These are phyloP conservation scores for Hygrocybe punicea DNA, from an alignment of 768 basidiomycete species.

Conservation along the genomic window DNA sequence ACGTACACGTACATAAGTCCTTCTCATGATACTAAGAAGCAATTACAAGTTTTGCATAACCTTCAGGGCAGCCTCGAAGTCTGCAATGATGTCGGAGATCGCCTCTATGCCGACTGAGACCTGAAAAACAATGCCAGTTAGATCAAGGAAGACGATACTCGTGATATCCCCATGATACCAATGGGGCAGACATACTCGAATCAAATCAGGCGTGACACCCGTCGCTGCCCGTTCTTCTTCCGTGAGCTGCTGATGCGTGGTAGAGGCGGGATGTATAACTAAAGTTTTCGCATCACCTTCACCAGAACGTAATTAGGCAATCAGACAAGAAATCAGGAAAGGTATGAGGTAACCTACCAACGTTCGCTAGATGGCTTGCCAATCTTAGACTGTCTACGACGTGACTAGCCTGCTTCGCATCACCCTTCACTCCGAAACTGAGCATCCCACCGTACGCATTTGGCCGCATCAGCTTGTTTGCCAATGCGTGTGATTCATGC, in stretches of 20 bases:
- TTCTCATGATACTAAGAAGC: too few relatives aligned
- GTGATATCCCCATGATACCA: not conserved
- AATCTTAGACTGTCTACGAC: constrained; percentile 70
- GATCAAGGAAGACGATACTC: not conserved
- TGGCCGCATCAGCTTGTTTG: constrained; percentile 52
- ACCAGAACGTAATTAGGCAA: not conserved
- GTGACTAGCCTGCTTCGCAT: constrained; percentile 34
- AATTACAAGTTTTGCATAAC: not conserved
- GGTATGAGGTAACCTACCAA: constrained; percentile 45
- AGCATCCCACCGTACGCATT: constrained; percentile 68
- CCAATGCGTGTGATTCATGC: constrained; percentile 60
- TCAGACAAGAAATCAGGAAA: not conserved
- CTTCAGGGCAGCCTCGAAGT: constrained; percentile 36
- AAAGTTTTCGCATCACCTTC: constrained; percentile 73
- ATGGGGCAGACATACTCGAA: constrained; percentile 47
- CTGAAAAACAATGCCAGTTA: constrained; percentile 7
- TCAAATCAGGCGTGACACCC: constrained; percentile 75
- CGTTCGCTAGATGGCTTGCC: constrained; percentile 70
- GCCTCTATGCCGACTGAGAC: constrained; percentile 40
- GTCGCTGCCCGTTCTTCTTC: constrained; percentile 56
- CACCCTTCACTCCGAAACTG: constrained; percentile 72
- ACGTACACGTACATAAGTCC: too few relatives aligned
- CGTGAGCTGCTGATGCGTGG: constrained; percentile 71
- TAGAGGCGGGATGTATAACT: constrained; percentile 73
- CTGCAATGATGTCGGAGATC: constrained; percentile 41